Conservation (phyloP, 768 basidiomycete genomes). For the Termitomyces heimii region DNA sequence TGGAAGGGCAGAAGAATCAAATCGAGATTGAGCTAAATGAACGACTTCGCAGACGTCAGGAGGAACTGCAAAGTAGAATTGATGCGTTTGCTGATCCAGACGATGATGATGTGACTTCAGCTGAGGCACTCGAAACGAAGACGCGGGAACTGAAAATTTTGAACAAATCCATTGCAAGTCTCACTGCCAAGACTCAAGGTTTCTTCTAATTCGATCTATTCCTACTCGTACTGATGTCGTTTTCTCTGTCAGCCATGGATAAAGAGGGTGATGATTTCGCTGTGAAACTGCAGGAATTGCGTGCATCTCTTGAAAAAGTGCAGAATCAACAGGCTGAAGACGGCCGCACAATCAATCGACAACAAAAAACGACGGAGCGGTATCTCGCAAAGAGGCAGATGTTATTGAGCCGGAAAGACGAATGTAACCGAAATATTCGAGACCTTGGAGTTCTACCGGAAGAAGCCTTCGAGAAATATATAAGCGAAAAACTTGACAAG, state of each 20-base stretch:
- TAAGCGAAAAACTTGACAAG: slow-evolving; percentile 79
- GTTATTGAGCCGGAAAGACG: slow-evolving; percentile 78
- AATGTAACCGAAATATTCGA: slow-evolving; percentile 92
- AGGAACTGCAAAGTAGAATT: slow-evolving; percentile 72
- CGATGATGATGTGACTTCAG: slow-evolving; percentile 47
- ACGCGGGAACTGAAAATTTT: slow-evolving; percentile 65
- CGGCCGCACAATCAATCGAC: slow-evolving; percentile 75
- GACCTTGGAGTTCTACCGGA: slow-evolving; percentile 96
- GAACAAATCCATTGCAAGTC: slow-evolving; percentile 55
- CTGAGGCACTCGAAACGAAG: slow-evolving; percentile 63
- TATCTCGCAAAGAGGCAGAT: slow-evolving; percentile 92
- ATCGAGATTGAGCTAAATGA: slow-evolving; percentile 94
- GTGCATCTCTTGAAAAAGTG: slow-evolving; percentile 59
- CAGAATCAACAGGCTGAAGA: slow-evolving; percentile 87
- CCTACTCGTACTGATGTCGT: background rate
- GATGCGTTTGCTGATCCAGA: slow-evolving; percentile 67
- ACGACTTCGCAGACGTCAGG: slow-evolving; percentile 69
- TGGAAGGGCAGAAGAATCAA: slow-evolving; percentile 71
- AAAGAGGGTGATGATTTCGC: slow-evolving; percentile 62
- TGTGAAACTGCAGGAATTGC: slow-evolving; percentile 61
- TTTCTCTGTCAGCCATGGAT: slow-evolving; percentile 49
- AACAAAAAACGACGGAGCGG: slow-evolving; percentile 94
- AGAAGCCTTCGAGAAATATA: slow-evolving; percentile 96
- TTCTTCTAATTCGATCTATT: slow-evolving; percentile 12
- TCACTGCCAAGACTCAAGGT: slow-evolving; percentile 62